Percentiles rank a stretch among this genome's conserved stretches.
These are phyloP conservation scores for Cytospora schulzeri DNA, from an alignment of 2,329 filamentous ascomycete genomes.

Conservation along the genomic window DNA sequence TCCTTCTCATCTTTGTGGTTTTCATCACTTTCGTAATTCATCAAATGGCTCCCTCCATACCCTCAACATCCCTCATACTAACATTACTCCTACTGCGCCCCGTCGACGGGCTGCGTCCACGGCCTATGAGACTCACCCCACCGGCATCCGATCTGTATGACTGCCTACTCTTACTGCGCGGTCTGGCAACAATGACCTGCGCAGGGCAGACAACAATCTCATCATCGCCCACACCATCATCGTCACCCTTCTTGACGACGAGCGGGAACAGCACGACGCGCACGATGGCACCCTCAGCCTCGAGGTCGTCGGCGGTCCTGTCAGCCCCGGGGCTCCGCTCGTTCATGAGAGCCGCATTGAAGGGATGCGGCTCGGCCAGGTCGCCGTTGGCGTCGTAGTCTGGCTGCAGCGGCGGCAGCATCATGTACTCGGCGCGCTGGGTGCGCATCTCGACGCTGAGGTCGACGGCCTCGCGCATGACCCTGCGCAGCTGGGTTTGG, in stretches of 20 bases:
- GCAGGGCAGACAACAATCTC: conserved; percentile 95
- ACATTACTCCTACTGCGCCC: conserved; percentile 39
- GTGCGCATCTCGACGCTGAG: conserved; percentile 97
- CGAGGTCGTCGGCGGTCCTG: conserved; percentile 55
- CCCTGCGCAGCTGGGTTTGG: conserved; percentile 79
- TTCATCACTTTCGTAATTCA: conserved; percentile 16
- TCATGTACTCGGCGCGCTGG: conserved; percentile 95
- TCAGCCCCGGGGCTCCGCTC: conserved; percentile 71
- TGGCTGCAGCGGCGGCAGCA: conserved; percentile 92
- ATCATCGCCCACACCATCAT: conserved; percentile 82
- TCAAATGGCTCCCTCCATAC: conserved; percentile 38
- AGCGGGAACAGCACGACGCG: conserved; percentile 94
- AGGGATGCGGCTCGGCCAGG: conserved; percentile 80
- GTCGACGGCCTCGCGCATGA: conserved; percentile 85
- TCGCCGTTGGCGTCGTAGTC: conserved; percentile 95
- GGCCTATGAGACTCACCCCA: conserved; percentile 41
- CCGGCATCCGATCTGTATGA: conserved; percentile 52
- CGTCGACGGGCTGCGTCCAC: conserved; percentile 35
- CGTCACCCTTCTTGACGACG: conserved; percentile 94
- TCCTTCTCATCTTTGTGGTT: background rate
- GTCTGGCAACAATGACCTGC: conserved; percentile 78
- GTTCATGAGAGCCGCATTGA: conserved; percentile 94
- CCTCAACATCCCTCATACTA: conserved; percentile 40
- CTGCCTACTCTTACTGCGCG: conserved; percentile 38
- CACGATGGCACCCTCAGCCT: conserved; percentile 75